Evolutionary conservation across 1,284 basidiomycete species (phyloP).

Genomic region (Leccinum glutinopallens): DNA sequence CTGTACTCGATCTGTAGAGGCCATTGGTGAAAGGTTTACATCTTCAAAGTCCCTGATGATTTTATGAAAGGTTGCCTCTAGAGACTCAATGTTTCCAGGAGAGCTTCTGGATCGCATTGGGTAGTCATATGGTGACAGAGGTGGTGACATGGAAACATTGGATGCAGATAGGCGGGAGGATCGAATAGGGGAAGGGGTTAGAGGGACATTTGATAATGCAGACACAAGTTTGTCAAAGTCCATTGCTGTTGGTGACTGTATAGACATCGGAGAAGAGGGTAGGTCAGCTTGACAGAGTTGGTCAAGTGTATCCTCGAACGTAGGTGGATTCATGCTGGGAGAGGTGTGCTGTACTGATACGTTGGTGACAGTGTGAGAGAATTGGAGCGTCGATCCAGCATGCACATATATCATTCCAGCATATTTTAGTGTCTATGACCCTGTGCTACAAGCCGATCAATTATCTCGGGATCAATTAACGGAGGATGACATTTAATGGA

Average conservation of each 20-base stretch:
- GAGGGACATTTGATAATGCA: neutral
- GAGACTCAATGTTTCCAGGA: too few relatives aligned
- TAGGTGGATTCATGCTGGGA: neutral
- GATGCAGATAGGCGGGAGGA: neutral
- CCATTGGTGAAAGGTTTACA: neutral
- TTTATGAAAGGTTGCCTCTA: too few relatives aligned
- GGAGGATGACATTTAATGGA: too few relatives aligned
- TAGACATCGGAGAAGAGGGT: neutral
- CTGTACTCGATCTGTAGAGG: neutral
- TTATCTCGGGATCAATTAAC: too few relatives aligned
- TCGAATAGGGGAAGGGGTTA: neutral
- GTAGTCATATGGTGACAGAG: neutral
- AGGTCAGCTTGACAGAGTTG: neutral
- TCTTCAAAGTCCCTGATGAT: too few relatives aligned
- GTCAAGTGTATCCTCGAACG: neutral
- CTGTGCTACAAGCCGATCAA: too few relatives aligned
- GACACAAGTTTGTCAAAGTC: neutral
- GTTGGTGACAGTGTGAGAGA: too few relatives aligned
- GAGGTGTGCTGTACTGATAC: too few relatives aligned
- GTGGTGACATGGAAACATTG: neutral
- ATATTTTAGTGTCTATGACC: too few relatives aligned
- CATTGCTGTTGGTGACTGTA: neutral
- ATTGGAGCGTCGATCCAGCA: too few relatives aligned
- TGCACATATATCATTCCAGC: too few relatives aligned
- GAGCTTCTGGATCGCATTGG: too few relatives aligned